Evolutionary conservation across 352 stramenopile species (phyloP), one percentile per base, ranked within the genome.

Genomic region (Stramenopiles sp.): DNA sequence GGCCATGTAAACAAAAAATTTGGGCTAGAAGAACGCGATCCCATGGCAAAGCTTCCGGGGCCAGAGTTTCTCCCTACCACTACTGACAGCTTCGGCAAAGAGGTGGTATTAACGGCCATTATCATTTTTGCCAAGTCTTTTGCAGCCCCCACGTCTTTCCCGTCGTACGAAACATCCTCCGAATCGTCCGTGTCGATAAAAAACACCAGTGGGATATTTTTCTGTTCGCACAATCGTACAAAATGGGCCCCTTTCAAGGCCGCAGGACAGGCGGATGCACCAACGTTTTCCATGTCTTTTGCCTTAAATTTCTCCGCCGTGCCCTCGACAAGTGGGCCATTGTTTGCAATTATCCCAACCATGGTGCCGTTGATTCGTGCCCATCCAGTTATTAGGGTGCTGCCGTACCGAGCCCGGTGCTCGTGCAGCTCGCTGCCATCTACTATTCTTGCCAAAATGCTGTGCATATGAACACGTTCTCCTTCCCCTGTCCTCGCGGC

Each of bases 161-260:
- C 94, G 69, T 94, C 93, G 76, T 96, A 93, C 78, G 91, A 95
- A 34, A 93, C 93, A 18, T 98, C 92, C 92, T 98, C 97, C 76
- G 98, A 98, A 12, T 92, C 93, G 6, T 92, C 97, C 77, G 97
- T 97, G 77, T 98, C 97, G 82, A 98, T 93, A n/a, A 99, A 79
- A 80, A 98, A 99, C 0, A 99, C 77, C 73, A 99, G 85, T 0
- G 94, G 93, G 63, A 98, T 94, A 48, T 88, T 85, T 43, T 94
- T 83, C 80, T 98, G 94, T 78, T 86, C 90, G 84, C 94, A 99
- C 32, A 98, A 77, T 77, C 98, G 89, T 71, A 99, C 94, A 80
- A 99, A 99, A 81, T 99, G 93, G 34, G 91, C 86, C 4, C 87
- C 93, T 83, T 98, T 97, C 25, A 83, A n/a, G 30, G 83, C 43